Percentiles rank a stretch among this genome's conserved stretches.
Evolutionary conservation across 306 rosid genomes (phyloP).

Genomic region (Argentina anserina): DNA sequence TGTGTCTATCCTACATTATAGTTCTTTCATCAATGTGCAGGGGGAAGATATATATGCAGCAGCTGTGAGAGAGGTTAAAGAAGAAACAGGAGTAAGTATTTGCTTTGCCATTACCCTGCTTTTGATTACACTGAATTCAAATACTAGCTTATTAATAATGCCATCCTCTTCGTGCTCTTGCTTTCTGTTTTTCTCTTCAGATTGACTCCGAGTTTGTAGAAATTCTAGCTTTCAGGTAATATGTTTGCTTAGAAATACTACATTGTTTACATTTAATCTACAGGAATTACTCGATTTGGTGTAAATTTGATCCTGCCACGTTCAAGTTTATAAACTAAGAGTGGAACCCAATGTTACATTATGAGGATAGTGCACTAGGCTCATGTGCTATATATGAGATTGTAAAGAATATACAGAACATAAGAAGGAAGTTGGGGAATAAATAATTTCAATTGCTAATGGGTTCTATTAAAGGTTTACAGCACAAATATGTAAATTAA

Average conservation of each 20-base stretch:
- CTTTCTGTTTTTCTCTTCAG: constrained; percentile 53
- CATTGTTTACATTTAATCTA: neutral
- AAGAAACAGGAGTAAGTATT: constrained; percentile 85
- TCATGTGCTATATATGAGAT: neutral
- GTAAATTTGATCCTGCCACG: neutral
- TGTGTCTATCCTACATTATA: constrained; percentile 21
- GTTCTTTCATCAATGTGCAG: constrained; percentile 27
- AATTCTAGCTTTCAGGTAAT: constrained; percentile 74
- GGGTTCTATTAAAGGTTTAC: neutral
- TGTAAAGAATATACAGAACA: neutral
- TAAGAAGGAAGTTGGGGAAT: neutral
- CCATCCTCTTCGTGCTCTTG: neutral
- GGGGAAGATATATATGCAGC: constrained; percentile 84
- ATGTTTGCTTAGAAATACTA: neutral
- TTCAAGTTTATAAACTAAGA: neutral
- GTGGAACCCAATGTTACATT: neutral
- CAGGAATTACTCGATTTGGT: neutral
- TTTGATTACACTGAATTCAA: neutral
- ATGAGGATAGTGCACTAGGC: neutral
- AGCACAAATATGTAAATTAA: neutral
- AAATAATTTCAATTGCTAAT: neutral
- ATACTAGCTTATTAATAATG: neutral
- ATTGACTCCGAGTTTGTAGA: constrained; percentile 77
- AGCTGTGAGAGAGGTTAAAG: constrained; percentile 80
- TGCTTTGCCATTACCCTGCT: neutral